A percentile compares a stretch with the other conserved stretches of the same genome.
phyloP scores from a whole-genome alignment of 2,329 filamentous ascomycete species.

The Arthrobotrys pseudoclavata region DNA sequence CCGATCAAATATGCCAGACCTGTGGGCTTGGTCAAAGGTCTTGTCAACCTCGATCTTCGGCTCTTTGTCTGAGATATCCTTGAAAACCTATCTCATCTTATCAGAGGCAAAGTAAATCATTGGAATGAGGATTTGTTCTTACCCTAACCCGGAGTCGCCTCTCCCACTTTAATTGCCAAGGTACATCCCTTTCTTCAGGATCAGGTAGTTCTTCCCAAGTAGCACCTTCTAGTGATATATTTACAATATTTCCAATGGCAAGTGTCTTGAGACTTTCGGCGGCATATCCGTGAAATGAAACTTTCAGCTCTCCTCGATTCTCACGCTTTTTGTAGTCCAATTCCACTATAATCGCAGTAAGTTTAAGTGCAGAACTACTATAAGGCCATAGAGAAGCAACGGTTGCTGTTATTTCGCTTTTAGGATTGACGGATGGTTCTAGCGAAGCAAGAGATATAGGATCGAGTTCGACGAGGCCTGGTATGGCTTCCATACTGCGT shows the following conservation, averaged over 20 bases:
- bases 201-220: slow-evolving; percentile 41
- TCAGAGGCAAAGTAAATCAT: background rate
- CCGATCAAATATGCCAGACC: slow-evolving; percentile 42
- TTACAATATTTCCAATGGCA: slow-evolving; percentile 62
- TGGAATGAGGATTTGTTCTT: background rate
- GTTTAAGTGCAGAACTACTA: slow-evolving; percentile 61
- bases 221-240: slow-evolving; percentile 61
- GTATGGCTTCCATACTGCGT: slow-evolving; percentile 37
- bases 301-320: slow-evolving; percentile 60
- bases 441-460: slow-evolving; percentile 46
- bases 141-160: slow-evolving; percentile 48
- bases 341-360: slow-evolving; percentile 61
- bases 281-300: slow-evolving; percentile 61
- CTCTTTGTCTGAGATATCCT: slow-evolving; percentile 20
- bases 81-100: slow-evolving; percentile 34
- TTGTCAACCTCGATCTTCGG: slow-evolving; percentile 51
- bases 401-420: slow-evolving; percentile 60
- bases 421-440: slow-evolving; percentile 34
- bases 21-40: slow-evolving; percentile 41
- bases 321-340: slow-evolving; percentile 56
- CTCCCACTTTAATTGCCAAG: slow-evolving; percentile 59
- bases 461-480: slow-evolving; percentile 33
- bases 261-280: slow-evolving; percentile 60
- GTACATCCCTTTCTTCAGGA: slow-evolving; percentile 49
- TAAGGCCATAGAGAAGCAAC: slow-evolving; percentile 63